These are phyloP conservation scores for Carex kokanica DNA, from an alignment of 176 grass and related monocot genomes.

Conservation along the genomic window DNA sequence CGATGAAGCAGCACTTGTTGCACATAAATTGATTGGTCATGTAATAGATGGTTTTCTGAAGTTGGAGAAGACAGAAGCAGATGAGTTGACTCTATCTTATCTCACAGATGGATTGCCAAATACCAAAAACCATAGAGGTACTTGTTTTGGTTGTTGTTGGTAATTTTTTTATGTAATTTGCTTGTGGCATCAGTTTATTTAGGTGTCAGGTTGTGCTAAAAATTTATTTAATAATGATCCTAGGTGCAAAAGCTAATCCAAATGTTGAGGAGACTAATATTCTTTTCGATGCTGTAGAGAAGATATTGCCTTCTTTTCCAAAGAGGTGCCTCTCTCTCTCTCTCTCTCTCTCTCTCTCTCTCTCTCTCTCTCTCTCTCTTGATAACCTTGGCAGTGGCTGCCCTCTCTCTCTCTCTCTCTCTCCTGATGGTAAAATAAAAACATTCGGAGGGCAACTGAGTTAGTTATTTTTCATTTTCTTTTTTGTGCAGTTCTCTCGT, in stretches of 20 bases:
- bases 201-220: not conserved
- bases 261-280: constrained; percentile 28
- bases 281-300: constrained; percentile 48
- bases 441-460: not conserved
- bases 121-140: constrained; percentile 31
- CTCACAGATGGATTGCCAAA: constrained; percentile 29
- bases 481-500: constrained; percentile 40
- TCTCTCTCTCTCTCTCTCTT: too few relatives aligned
- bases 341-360: too few relatives aligned
- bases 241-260: constrained; percentile 16
- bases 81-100: constrained; percentile 32
- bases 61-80: constrained; percentile 25
- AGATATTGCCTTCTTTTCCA: constrained; percentile 46
- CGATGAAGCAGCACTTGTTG: constrained; percentile 49
- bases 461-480: not conserved
- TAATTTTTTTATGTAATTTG: not conserved
- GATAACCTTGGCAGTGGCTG: too few relatives aligned
- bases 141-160: constrained; percentile 6
- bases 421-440: too few relatives aligned
- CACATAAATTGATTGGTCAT: constrained; percentile 45
- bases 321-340: constrained; percentile 37
- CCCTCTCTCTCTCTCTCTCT: too few relatives aligned
- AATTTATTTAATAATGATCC: constrained; percentile 18
- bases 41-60: constrained; percentile 47
- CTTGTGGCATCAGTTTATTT: constrained; percentile 18